Evolutionary conservation across 257 asterid genomes (phyloP), one percentile per base, ranked within the genome.

Genomic region (Salvia hispanica): DNA sequence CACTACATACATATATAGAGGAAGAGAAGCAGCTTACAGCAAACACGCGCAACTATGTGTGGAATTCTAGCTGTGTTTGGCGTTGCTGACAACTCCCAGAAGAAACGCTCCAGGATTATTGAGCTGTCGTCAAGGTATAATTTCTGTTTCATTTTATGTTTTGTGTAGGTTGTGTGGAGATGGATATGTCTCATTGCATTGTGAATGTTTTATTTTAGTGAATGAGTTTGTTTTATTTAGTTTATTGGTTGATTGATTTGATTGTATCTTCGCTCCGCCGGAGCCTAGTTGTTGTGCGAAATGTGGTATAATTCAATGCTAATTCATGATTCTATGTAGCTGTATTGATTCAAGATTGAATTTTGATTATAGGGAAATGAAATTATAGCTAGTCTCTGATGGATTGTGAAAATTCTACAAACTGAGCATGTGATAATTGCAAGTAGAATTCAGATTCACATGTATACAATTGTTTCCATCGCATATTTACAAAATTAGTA

Each of bases 61-160:
- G 99, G 99, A 70, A 94, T 94, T 47, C 96, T 94, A 7, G 99
- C 99, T 5, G 97, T 91, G 66, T 85, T 94, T 10, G 96, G 99
- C 62, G 80, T 90, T 76, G 80, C 78, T 6, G 95, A 90, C 65
- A 84, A 77, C 71, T 79, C 97, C 69, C 95, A 85, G 69, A 88
- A 85, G 37, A 94, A 83, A 71, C 92, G 99, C 59, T 80, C 97
- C 64, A 70, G 97, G 76, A 84, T 94, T 62, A 84, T 91, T 58
- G 99, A 94, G 70, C 96, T 94, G 7, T 94, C 99, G 16, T 79
- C 96, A 79, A 94, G 99, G 99, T 94, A 43, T 45, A 2, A 6
- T 9, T 34, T 37, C 39, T 52, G 5, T 18, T 70, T 36, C 5
- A 4, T 59, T 42, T 65, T 58, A 2, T 39, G 7, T 66, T 57